A percentile compares a stretch with the other conserved stretches of the same genome.
Evolutionary conservation across 805 yeast species (phyloP).

Genomic region (Kodamaea leandrae): DNA sequence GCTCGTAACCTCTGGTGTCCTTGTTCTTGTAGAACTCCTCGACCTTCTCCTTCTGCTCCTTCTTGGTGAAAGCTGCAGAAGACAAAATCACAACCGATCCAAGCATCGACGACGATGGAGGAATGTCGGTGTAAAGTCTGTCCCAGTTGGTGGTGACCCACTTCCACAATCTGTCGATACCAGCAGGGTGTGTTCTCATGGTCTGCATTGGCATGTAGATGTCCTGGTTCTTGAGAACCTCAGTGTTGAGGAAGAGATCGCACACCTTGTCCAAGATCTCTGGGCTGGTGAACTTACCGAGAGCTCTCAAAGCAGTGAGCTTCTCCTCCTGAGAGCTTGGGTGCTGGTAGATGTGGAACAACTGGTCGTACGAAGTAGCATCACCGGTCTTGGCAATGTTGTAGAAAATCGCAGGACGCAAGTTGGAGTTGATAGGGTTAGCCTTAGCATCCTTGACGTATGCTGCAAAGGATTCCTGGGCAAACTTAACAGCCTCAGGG

Average conservation of each 20-base stretch:
- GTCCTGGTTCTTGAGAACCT: constrained; percentile 66
- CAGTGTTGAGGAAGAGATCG: constrained; percentile 51
- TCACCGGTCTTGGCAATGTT: constrained; percentile 69
- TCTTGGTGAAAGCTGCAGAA: constrained; percentile 59
- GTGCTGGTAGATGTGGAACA: constrained; percentile 57
- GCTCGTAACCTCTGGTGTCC: constrained; percentile 62
- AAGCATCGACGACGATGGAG: constrained; percentile 79
- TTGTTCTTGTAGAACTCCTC: constrained; percentile 49
- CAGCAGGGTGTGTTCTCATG: constrained; percentile 57
- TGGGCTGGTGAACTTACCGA: constrained; percentile 61
- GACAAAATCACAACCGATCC: constrained; percentile 67
- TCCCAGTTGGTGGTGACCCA: constrained; percentile 81
- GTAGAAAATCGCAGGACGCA: constrained; percentile 62
- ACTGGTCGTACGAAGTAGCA: constrained; percentile 56
- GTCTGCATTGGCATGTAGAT: constrained; percentile 76
- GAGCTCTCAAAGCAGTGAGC: constrained; percentile 61
- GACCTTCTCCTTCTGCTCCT: constrained; percentile 50
- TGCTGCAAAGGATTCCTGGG: constrained; percentile 48
- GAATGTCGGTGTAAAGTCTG: constrained; percentile 59
- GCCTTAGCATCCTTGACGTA: constrained; percentile 58
- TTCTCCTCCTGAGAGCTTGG: constrained; percentile 67
- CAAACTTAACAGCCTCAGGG: constrained; percentile 44
- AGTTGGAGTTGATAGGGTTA: constrained; percentile 61
- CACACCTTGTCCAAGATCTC: constrained; percentile 56
- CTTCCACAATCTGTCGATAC: constrained; percentile 66